phyloP scores from a whole-genome alignment of 768 basidiomycete genomes.

The Auricularia auricula-judae region DNA sequence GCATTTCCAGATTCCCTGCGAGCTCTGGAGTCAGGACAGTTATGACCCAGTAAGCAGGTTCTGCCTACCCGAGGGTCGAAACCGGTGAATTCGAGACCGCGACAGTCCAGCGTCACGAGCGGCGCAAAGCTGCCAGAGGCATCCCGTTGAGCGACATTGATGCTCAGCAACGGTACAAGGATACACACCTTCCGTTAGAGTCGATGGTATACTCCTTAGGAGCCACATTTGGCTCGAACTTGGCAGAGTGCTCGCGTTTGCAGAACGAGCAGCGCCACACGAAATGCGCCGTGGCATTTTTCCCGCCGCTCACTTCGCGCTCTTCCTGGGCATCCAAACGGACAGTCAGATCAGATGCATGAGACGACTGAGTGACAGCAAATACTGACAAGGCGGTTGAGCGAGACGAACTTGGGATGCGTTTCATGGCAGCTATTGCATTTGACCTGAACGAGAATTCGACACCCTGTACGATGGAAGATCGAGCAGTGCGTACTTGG shows the following conservation, averaged over 20 bases:
- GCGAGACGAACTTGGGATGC: conserved; percentile 58
- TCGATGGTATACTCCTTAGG: conserved; percentile 49
- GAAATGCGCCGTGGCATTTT: conserved; percentile 58
- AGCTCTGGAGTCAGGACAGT: conserved; percentile 25
- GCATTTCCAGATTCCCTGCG: conserved; percentile 59
- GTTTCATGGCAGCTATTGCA: conserved; percentile 71
- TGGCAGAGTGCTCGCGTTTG: conserved; percentile 74
- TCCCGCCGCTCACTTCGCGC: conserved; percentile 32
- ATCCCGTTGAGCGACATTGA: no score
- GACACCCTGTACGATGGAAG: no score
- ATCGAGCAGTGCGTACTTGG: conserved; percentile 30
- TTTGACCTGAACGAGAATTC: conserved; percentile 38
- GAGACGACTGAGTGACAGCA: background rate
- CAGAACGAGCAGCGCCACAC: conserved; percentile 62
- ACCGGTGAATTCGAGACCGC: conserved; percentile 70
- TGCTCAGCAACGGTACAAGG: background rate
- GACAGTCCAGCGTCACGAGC: conserved; percentile 67
- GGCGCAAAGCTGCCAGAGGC: conserved; percentile 28
- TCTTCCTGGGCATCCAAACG: background rate
- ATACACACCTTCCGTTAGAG: conserved; percentile 35
- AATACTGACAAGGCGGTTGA: conserved; percentile 53
- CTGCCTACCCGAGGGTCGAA: conserved; percentile 47
- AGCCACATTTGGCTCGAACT: conserved; percentile 45
- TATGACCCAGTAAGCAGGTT: background rate
- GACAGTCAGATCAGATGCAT: background rate